phyloP scores from a whole-genome alignment of 73 alveolate species.

The Uronychia binucleata region DNA sequence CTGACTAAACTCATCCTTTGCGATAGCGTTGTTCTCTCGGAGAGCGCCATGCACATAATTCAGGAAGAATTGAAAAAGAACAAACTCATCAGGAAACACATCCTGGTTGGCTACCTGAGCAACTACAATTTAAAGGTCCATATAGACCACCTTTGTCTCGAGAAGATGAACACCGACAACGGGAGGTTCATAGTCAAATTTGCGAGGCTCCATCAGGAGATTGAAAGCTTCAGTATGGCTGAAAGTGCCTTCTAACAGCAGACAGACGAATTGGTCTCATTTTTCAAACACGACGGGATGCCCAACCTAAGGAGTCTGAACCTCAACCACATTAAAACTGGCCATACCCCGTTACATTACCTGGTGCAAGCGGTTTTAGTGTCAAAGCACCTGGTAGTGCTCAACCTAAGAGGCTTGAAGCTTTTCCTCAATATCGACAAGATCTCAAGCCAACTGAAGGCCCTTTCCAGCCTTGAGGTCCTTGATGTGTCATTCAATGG shows the following conservation, averaged over 20 bases:
- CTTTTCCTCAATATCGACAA: not conserved
- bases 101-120: not conserved
- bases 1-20: not conserved
- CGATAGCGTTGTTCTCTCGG: not conserved
- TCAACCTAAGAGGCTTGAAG: not conserved
- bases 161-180: not conserved
- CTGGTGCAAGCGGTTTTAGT: not conserved
- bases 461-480: not conserved
- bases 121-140: not conserved
- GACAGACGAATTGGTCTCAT: not conserved
- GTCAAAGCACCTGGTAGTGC: not conserved
- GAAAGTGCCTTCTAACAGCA: not conserved
- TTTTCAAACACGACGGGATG: too few relatives aligned
- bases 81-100: not conserved
- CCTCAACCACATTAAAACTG: not conserved
- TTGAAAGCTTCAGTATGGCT: not conserved
- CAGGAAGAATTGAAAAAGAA: not conserved
- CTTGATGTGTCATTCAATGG: not conserved
- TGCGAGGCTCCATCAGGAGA: not conserved
- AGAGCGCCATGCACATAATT: not conserved
- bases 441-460: not conserved
- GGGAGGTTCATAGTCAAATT: constrained; percentile 1
- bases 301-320: not conserved
- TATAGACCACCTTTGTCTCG: not conserved
- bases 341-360: not conserved